Evolutionary conservation across 495 filamentous ascomycete genomes (phyloP).

Genomic region (Filosporella fistucella): DNA sequence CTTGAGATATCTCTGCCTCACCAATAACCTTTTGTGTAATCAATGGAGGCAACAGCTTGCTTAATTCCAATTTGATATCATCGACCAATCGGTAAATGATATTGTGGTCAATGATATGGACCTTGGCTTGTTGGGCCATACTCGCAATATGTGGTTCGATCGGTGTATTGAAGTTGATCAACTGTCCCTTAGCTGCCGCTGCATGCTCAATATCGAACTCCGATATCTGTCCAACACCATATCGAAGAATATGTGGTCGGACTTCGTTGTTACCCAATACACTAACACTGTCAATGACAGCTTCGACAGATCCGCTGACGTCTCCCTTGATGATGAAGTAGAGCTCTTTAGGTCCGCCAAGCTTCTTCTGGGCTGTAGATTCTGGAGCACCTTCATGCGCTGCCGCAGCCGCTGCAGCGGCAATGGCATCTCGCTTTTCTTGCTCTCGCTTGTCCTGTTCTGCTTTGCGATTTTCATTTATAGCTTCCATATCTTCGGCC

Average conservation of each 20-base stretch:
- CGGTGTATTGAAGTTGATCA: constrained; percentile 84
- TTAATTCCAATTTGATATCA: constrained; percentile 66
- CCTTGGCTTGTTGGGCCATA: constrained; percentile 63
- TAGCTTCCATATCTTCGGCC: constrained; percentile 67
- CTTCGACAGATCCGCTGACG: constrained; percentile 89
- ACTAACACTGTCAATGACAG: constrained; percentile 68
- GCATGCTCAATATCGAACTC: constrained; percentile 91
- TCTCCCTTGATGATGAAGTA: constrained; percentile 89
- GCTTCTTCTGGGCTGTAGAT: constrained; percentile 24
- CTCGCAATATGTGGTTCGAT: constrained; percentile 63
- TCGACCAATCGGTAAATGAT: constrained; percentile 92
- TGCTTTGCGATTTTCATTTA: constrained; percentile 64
- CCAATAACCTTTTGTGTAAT: constrained; percentile 68
- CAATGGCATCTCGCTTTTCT: constrained; percentile 34
- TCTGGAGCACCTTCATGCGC: constrained; percentile 12
- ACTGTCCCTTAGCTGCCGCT: constrained; percentile 59
- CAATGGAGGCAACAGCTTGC: constrained; percentile 58
- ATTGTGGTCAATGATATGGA: constrained; percentile 78
- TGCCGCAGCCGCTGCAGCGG: constrained; percentile 26
- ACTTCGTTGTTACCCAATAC: constrained; percentile 82
- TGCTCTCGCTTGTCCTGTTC: constrained; percentile 55
- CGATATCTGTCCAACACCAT: constrained; percentile 69
- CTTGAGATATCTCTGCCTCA: constrained; percentile 79
- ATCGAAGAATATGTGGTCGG: constrained; percentile 68
- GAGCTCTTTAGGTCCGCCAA: constrained; percentile 56